A percentile compares a stretch with the other conserved stretches of the same genome.
Conservation (phyloP, 164 flowering plant genomes). For the Pachysandra terminalis region DNA sequence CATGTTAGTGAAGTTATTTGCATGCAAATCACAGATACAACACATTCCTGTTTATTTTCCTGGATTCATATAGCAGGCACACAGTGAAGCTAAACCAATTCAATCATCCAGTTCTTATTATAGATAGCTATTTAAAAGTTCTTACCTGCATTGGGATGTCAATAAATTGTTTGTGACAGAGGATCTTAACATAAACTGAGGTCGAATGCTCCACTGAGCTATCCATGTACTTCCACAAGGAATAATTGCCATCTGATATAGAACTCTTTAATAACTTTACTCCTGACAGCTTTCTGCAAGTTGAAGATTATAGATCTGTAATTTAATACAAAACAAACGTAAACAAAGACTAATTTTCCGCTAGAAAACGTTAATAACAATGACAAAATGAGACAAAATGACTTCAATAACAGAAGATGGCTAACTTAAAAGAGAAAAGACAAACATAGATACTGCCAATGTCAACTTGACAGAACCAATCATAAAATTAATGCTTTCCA, state of each 20-base stretch:
- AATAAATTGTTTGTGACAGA: conserved; percentile 8
- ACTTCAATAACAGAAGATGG: not conserved
- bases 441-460: not conserved
- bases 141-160: conserved; percentile 9
- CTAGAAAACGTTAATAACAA: not conserved
- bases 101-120: not conserved
- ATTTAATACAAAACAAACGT: not conserved
- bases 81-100: too few relatives aligned
- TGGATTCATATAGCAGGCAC: too few relatives aligned
- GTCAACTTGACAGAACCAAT: not conserved
- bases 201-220: conserved; percentile 21
- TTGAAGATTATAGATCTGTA: not conserved
- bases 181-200: conserved; percentile 1
- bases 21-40: too few relatives aligned
- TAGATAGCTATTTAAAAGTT: not conserved
- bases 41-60: too few relatives aligned
- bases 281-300: not conserved
- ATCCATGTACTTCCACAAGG: conserved; percentile 25
- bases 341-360: not conserved
- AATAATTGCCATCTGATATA: conserved; percentile 17
- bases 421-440: too few relatives aligned
- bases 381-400: too few relatives aligned
- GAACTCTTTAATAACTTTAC: not conserved
- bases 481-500: not conserved
- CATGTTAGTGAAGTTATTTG: too few relatives aligned